These are phyloP conservation scores for Cucurbita ficifolia DNA, from an alignment of 306 rosid species.

Conservation along the genomic window DNA sequence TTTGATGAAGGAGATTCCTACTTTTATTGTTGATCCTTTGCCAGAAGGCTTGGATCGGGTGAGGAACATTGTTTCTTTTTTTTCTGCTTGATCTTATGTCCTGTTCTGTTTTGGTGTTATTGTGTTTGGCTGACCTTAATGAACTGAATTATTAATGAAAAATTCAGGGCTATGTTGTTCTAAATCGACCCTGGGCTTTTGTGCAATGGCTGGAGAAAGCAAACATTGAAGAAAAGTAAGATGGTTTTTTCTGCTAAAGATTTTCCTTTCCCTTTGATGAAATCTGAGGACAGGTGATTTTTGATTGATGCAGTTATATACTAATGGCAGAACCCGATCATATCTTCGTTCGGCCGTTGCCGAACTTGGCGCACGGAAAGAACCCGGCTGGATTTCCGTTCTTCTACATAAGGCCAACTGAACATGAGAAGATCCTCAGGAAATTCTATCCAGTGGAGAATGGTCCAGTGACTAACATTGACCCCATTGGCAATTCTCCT, in stretches of 20 bases:
- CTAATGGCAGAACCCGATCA: constrained; percentile 98
- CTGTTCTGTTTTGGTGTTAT: neutral
- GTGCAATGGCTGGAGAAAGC: constrained; percentile 95
- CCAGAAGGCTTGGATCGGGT: constrained; percentile 88
- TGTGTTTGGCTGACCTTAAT: neutral
- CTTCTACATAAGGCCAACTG: constrained; percentile 68
- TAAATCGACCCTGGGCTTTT: constrained; percentile 96
- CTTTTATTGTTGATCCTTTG: constrained; percentile 78
- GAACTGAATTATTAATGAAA: constrained; percentile 5
- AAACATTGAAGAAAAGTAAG: constrained; percentile 72
- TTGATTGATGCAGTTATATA: constrained; percentile 71
- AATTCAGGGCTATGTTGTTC: constrained; percentile 72
- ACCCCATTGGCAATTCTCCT: constrained; percentile 95
- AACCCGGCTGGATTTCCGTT: constrained; percentile 67
- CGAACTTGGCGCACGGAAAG: constrained; percentile 55
- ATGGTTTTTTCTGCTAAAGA: neutral
- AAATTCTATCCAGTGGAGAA: constrained; percentile 60
- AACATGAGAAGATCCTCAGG: constrained; percentile 52
- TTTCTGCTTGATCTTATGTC: neutral
- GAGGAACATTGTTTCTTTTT: neutral
- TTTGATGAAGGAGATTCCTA: constrained; percentile 75
- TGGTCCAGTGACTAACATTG: constrained; percentile 71
- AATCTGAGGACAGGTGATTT: constrained; percentile 14
- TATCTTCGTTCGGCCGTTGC: constrained; percentile 62
- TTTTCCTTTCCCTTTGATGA: constrained; percentile 8